A percentile compares a stretch with the other conserved stretches of the same genome.
Evolutionary conservation across 2,329 filamentous ascomycete genomes (phyloP).

Genomic region (Botrytis byssoidea): DNA sequence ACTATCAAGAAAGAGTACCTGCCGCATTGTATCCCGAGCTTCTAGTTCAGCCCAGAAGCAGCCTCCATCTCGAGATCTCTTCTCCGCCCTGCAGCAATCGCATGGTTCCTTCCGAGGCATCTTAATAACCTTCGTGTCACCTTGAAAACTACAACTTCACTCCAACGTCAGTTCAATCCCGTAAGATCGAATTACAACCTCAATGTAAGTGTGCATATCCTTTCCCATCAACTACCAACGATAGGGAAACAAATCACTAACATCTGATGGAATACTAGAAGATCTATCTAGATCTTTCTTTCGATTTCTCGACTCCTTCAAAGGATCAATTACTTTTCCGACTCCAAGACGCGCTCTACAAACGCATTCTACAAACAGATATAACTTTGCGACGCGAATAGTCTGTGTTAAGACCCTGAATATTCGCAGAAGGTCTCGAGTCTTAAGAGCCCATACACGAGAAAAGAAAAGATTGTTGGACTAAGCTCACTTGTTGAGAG

Average conservation of each 20-base stretch:
- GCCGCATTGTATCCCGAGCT: conserved; percentile 24
- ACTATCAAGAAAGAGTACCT: conserved; percentile 20
- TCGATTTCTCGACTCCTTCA: neutral
- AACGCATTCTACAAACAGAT: neutral
- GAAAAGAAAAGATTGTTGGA: neutral
- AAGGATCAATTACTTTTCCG: neutral
- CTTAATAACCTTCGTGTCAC: conserved; percentile 26
- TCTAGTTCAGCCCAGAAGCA: conserved; percentile 20
- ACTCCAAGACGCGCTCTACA: neutral
- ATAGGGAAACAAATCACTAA: neutral
- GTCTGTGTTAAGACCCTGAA: neutral
- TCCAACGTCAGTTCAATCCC: conserved; percentile 14
- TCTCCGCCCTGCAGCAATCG: conserved; percentile 16
- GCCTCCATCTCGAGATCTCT: conserved; percentile 22
- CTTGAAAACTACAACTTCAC: conserved; percentile 22
- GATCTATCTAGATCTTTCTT: neutral
- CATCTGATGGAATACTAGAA: neutral
- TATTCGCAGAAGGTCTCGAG: neutral
- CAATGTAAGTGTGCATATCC: conserved; percentile 10
- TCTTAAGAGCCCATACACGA: neutral
- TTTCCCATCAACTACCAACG: neutral
- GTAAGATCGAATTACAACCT: conserved; percentile 2
- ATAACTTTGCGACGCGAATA: conserved; percentile 1
- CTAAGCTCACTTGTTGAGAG: neutral
- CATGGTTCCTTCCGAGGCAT: conserved; percentile 29